Percentiles rank a stretch among this genome's conserved stretches.
Evolutionary conservation across 139 green algal genomes (phyloP).

Genomic region (Chara braunii): DNA sequence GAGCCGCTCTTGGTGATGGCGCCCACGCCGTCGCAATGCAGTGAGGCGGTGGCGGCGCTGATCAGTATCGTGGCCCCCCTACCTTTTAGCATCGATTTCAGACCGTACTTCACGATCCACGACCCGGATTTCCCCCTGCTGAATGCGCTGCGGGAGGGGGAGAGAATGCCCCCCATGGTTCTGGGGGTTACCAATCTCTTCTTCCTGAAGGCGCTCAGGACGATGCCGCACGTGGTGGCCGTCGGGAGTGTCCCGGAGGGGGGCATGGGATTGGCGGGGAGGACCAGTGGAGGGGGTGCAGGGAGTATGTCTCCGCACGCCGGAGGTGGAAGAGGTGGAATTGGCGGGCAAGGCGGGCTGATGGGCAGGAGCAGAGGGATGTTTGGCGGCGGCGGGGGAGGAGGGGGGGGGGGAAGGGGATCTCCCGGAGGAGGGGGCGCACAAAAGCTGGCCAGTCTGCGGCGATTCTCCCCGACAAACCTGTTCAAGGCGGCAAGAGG

Average conservation of each 20-base stretch:
- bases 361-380: too few species aligned
- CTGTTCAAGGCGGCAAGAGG: background rate
- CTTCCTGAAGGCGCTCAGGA: constrained; percentile 67
- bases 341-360: too few species aligned
- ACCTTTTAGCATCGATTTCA: constrained; percentile 68
- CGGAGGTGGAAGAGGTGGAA: too few species aligned
- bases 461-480: too few species aligned
- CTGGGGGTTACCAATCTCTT: constrained; percentile 85
- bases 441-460: too few species aligned
- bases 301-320: constrained; percentile 35
- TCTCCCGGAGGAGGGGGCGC: too few species aligned
- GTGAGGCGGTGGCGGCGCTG: constrained; percentile 59
- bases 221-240: constrained; percentile 36
- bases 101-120: constrained; percentile 90
- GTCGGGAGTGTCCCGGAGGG: constrained; percentile 17
- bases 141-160: constrained; percentile 20
- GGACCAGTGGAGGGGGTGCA: constrained; percentile 49
- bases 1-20: constrained; percentile 71
- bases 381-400: too few species aligned
- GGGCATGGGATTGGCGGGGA: background rate
- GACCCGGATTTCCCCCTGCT: constrained; percentile 64
- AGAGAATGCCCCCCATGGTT: constrained; percentile 50
- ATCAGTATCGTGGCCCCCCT: constrained; percentile 64
- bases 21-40: constrained; percentile 57
- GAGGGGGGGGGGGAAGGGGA: too few species aligned